Base-by-base conservation (phyloP, 2,329 filamentous ascomycete genomes). In the Nigrograna mackinnonii region DNA sequence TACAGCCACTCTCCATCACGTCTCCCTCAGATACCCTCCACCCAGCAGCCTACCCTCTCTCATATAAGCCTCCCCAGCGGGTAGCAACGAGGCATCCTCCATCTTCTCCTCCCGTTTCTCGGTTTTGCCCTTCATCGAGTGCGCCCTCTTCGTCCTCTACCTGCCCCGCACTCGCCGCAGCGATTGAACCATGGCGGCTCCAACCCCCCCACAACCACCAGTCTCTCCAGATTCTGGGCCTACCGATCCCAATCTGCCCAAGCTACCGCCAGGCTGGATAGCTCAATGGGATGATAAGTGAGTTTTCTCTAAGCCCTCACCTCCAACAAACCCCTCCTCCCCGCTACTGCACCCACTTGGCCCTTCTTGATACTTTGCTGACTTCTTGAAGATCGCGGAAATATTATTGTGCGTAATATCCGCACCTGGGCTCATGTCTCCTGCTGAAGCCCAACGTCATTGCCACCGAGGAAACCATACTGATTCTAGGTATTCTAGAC, bases 211-310 rank as follows among this genome's bases (percentile, higher is more conserved):
- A 22, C 58, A 60, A 26, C 62, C 59, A 35, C 57, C 64, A n/a
- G 58, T 57, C 28, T 67, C 65, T 35, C 67, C 66, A 49, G 67
- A 70, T 52, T 62, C 66, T 20, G 67, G 67, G 39, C 67, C 67
- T 35, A 68, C 66, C 28, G 66, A 70, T 43, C 55, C 66, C 36
- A 64, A 54, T 31, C 57, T 69, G 32, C 67, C 67, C 16, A 60
- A 66, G 44, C 52, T 69, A 31, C 67, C 67, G 31, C 54, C 66
- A 3, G 67, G 67, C 36, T 70, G 67, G 67, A 70, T 69, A 45
- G 60, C 67, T 20, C 67, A 70, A 51, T 70, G 66, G 66, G 67
- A 70, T 40, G 64, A 62, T 45, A 49, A 50, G 67, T 70, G 55
- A 35, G 65, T 61, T 16, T 39, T 40, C 26, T 28, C 22, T 39